Evolutionary conservation across 1,284 basidiomycete genomes (phyloP), one percentile per base, ranked within the genome.

Genomic region (Apiotrichum domesticum): DNA sequence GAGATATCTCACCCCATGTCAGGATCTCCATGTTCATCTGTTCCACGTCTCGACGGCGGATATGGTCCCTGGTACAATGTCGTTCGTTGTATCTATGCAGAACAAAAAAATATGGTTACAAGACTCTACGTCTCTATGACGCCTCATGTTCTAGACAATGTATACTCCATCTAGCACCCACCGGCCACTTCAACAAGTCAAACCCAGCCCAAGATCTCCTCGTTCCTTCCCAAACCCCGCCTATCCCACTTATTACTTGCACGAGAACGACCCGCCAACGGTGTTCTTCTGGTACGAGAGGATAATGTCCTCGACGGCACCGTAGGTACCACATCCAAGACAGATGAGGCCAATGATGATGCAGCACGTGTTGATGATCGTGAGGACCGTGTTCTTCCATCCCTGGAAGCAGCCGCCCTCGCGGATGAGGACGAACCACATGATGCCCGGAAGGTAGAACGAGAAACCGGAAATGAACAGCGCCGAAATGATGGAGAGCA

Each of bases 401-500:
- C 40, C 46, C 33, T 51, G 52, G 54, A 61, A 61, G 51, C 32
- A 51, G 10, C 53, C 53, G 40, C 59, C 59, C 51, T 60, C 40
- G 29, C 52, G 47, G 32, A 60, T 57, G 32, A 60, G 48, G 32
- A 48, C 32, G 44, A 61, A 65, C 59, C 59, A 61, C 59, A 61
- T 61, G 44, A 52, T 39, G 11, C 55, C 59, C 0, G 59, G 56
- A 41, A 57, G 51, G 47, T 61, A 57, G 51, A 61, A 46, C 7
- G 59, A 50, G 54, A 61, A 57, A 43, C 46, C 56, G 15, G 59
- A 57, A 46, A 53, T 52, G 54, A 61, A 61, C 14, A 65, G 50
- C 8, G 66, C 64, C 14, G 66, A 66, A 41, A 70, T 63, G 43
- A 73, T 63, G 47, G 59, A 58, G 35, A 73, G 55, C 14, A 75